Evolutionary conservation across 768 basidiomycete genomes (phyloP).

Genomic region (Gymnopilus dilepis): DNA sequence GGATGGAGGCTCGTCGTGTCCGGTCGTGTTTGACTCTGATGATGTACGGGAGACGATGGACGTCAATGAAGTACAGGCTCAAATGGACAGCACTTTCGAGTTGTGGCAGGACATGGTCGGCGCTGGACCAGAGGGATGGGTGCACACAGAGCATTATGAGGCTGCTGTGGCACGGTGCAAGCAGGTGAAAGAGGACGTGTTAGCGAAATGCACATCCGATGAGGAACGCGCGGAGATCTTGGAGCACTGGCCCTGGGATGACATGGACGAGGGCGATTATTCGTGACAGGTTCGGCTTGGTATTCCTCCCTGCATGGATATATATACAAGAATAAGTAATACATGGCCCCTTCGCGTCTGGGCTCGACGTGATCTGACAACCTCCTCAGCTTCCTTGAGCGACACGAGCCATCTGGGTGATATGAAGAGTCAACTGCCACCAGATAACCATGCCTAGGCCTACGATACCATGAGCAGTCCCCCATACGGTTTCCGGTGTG

Average conservation of each 20-base stretch:
- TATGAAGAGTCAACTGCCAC: slow-evolving; percentile 80
- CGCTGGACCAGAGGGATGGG: too few species aligned
- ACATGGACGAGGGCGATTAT: too few species aligned
- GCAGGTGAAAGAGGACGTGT: too few species aligned
- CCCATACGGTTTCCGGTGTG: slow-evolving; percentile 80
- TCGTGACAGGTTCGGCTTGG: too few species aligned
- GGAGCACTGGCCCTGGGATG: too few species aligned
- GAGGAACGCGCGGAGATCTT: too few species aligned
- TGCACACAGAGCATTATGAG: too few species aligned
- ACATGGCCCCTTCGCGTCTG: neutral
- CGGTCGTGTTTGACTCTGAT: slow-evolving; percentile 49
- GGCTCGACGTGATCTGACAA: neutral
- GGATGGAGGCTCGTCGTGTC: slow-evolving; percentile 45
- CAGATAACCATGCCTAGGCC: slow-evolving; percentile 76
- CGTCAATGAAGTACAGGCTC: slow-evolving; percentile 18
- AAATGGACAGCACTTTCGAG: too few species aligned
- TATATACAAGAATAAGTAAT: neutral
- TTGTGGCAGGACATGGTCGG: too few species aligned
- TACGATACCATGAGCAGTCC: slow-evolving; percentile 70
- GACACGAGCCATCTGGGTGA: slow-evolving; percentile 46
- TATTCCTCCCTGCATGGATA: neutral
- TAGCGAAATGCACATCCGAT: too few species aligned
- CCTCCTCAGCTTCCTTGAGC: slow-evolving; percentile 16
- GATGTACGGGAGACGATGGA: slow-evolving; percentile 47
- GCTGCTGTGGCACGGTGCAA: too few species aligned